Percentiles rank a stretch among this genome's conserved stretches.
Evolutionary conservation across 2,329 filamentous ascomycete genomes (phyloP).

Genomic region (Apiospora rasikravindrae): DNA sequence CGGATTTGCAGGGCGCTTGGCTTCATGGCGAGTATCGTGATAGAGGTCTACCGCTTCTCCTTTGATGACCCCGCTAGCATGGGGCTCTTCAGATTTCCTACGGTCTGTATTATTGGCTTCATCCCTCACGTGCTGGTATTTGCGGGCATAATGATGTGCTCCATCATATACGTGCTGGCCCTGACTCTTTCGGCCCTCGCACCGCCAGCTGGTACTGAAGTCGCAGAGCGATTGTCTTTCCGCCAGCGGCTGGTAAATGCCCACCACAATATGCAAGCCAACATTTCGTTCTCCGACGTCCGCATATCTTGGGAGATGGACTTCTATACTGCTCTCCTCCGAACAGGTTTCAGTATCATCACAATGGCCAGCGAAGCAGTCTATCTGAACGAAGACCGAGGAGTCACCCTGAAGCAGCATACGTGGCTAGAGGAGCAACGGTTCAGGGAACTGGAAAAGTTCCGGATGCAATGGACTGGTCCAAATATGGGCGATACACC

Average conservation of each 20-base stretch:
- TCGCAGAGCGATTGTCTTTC: constrained; percentile 46
- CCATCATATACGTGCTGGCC: constrained; percentile 77
- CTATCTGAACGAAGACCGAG: constrained; percentile 87
- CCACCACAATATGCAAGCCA: constrained; percentile 90
- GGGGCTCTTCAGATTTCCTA: constrained; percentile 85
- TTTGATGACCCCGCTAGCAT: constrained; percentile 63
- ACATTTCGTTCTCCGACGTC: constrained; percentile 81
- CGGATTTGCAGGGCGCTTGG: constrained; percentile 64
- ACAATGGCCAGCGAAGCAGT: constrained; percentile 96
- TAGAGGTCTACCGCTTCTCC: constrained; percentile 71
- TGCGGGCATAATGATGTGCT: constrained; percentile 76
- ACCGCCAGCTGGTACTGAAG: constrained; percentile 54
- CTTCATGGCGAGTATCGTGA: constrained; percentile 85
- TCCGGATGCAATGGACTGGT: constrained; percentile 57
- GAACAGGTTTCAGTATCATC: constrained; percentile 85
- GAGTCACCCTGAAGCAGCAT: constrained; percentile 72
- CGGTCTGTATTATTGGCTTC: constrained; percentile 93
- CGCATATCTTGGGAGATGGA: constrained; percentile 87
- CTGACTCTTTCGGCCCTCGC: constrained; percentile 76
- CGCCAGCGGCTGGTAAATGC: constrained; percentile 70
- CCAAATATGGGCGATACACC: constrained; percentile 52
- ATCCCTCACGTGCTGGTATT: constrained; percentile 92
- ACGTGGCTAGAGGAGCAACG: constrained; percentile 95
- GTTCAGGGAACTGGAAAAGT: constrained; percentile 73
- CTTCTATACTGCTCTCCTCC: constrained; percentile 89